A percentile compares a stretch with the other conserved stretches of the same genome.
These are phyloP conservation scores for Chenopodium suecicum DNA, from an alignment of 148 eudicot species.

Conservation along the genomic window DNA sequence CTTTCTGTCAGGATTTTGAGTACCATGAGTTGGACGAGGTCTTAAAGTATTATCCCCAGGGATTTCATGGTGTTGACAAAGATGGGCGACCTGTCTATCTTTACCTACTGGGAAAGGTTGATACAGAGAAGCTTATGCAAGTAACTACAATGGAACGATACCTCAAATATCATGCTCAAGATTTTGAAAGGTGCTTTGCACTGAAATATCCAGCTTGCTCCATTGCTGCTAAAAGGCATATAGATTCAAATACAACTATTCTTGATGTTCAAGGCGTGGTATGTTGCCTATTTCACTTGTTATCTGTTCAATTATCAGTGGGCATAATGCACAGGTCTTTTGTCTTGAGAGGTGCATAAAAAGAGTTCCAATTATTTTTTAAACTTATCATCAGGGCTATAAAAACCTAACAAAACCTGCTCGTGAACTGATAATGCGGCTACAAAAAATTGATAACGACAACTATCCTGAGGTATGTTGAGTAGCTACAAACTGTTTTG, in stretches of 20 bases:
- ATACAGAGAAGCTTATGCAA: constrained; percentile 68
- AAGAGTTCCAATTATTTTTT: neutral
- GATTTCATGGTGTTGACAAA: constrained; percentile 88
- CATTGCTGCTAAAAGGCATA: constrained; percentile 73
- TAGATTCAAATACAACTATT: constrained; percentile 78
- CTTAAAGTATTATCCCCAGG: constrained; percentile 65
- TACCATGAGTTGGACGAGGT: constrained; percentile 76
- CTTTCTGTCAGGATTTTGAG: constrained; percentile 60
- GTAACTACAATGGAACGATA: constrained; percentile 79
- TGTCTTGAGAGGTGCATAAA: neutral
- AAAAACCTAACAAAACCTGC: constrained; percentile 70
- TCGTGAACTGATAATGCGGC: constrained; percentile 65
- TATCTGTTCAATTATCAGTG: neutral
- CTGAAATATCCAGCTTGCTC: constrained; percentile 87
- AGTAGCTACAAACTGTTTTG: neutral
- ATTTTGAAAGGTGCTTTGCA: constrained; percentile 67
- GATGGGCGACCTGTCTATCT: constrained; percentile 89
- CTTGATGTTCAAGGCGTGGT: constrained; percentile 95
- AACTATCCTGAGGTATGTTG: constrained; percentile 81
- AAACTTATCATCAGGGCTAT: constrained; percentile 51
- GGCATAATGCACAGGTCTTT: neutral
- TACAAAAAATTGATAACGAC: constrained; percentile 82
- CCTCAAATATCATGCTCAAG: constrained; percentile 75
- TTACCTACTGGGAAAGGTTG: constrained; percentile 75
- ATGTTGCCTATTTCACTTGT: constrained; percentile 25